Conservation (phyloP, 140 eudicot genomes). For the Bidens hawaiensis region DNA sequence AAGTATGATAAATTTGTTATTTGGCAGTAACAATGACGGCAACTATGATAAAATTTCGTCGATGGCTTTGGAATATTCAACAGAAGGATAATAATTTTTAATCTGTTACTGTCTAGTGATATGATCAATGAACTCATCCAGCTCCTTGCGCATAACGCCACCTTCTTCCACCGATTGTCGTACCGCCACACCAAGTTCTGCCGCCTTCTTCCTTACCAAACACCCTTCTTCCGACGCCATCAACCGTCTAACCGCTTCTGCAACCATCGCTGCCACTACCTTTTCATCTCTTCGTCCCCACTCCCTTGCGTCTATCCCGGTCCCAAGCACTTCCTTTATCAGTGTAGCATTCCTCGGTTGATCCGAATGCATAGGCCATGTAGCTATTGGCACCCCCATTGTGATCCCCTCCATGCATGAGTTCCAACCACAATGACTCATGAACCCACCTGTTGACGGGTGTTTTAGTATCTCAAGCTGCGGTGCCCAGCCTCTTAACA, state of each 20-base stretch:
- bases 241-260: constrained; percentile 24
- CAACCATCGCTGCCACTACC: constrained; percentile 26
- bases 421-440: constrained; percentile 60
- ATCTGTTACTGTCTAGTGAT: constrained; percentile 20
- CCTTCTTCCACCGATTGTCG: constrained; percentile 35
- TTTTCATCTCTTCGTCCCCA: constrained; percentile 28
- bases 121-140: constrained; percentile 35
- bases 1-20: neutral
- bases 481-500: constrained; percentile 59
- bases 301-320: constrained; percentile 27
- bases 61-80: neutral
- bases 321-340: constrained; percentile 29
- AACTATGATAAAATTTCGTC: neutral
- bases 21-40: neutral
- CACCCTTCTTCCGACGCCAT: constrained; percentile 36
- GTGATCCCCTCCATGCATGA: constrained; percentile 44
- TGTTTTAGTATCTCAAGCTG: constrained; percentile 49
- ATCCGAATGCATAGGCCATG: constrained; percentile 62
- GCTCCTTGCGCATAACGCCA: constrained; percentile 32
- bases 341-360: constrained; percentile 48
- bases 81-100: neutral
- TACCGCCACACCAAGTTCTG: constrained; percentile 23
- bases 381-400: constrained; percentile 54
- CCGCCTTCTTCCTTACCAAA: constrained; percentile 33
- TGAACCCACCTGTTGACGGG: constrained; percentile 39